Percentiles rank a stretch among this genome's conserved stretches.
Conservation (phyloP, 2,329 filamentous ascomycete genomes). For the Cercospora canescens region DNA sequence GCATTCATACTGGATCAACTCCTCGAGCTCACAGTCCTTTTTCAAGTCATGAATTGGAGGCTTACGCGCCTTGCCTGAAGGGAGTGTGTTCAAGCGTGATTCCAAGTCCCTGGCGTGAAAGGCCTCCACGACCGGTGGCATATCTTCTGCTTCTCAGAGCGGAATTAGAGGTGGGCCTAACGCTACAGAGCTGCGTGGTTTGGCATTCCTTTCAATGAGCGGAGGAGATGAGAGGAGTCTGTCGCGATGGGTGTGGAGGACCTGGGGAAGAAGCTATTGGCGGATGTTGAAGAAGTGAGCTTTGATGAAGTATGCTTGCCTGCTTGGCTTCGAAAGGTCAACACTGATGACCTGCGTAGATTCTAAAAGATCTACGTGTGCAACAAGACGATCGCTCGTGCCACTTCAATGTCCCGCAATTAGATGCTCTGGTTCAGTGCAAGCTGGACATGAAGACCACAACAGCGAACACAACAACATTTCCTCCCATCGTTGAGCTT, state of each 20-base stretch:
- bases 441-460: conserved; percentile 14
- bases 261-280: conserved; percentile 56
- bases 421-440: conserved; percentile 44
- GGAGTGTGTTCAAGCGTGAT: conserved; percentile 52
- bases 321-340: neutral
- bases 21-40: conserved; percentile 55
- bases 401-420: conserved; percentile 45
- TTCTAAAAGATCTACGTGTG: conserved; percentile 41
- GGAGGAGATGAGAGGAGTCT: conserved; percentile 14
- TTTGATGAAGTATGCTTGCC: conserved; percentile 51
- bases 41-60: conserved; percentile 49
- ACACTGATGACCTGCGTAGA: conserved; percentile 32
- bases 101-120: conserved; percentile 56
- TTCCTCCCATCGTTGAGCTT: conserved; percentile 53
- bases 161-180: neutral
- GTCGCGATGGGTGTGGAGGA: conserved; percentile 40
- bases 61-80: conserved; percentile 55
- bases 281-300: conserved; percentile 50
- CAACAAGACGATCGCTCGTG: conserved; percentile 17
- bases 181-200: neutral
- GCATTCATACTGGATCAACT: conserved; percentile 65
- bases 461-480: conserved; percentile 13
- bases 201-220: conserved; percentile 2
- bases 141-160: conserved; percentile 30
- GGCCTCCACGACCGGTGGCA: conserved; percentile 57